A percentile compares a stretch with the other conserved stretches of the same genome.
These are phyloP conservation scores for Ceratobasidium sp. DNA, from an alignment of 1,284 basidiomycete species.

Conservation along the genomic window DNA sequence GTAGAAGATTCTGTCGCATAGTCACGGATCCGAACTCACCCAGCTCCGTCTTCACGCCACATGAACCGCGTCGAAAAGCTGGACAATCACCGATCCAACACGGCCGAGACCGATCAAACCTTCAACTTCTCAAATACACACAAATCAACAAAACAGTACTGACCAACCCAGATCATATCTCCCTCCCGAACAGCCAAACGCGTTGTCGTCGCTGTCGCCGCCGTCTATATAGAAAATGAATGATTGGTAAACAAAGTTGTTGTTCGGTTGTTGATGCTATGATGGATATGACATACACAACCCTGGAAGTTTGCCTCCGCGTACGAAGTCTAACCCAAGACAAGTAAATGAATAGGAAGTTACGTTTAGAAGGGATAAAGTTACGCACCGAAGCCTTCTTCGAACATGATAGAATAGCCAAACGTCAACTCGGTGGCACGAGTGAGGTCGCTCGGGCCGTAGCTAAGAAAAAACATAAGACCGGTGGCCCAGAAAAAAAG, in stretches of 20 bases:
- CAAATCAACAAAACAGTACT: slow-evolving; percentile 16
- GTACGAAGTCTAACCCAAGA: slow-evolving; percentile 26
- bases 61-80: slow-evolving; percentile 42
- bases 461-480: slow-evolving; percentile 14
- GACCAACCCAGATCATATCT: neutral
- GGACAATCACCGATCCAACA: neutral
- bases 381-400: slow-evolving; percentile 28
- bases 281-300: slow-evolving; percentile 15
- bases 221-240: slow-evolving; percentile 18
- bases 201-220: slow-evolving; percentile 28
- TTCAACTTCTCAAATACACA: neutral
- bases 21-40: neutral
- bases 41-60: slow-evolving; percentile 35
- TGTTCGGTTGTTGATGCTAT: neutral
- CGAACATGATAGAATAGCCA: slow-evolving; percentile 37
- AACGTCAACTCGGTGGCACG: slow-evolving; percentile 25
- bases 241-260: neutral
- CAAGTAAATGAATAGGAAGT: neutral
- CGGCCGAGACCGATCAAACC: neutral
- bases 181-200: slow-evolving; percentile 30
- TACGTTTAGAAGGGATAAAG: neutral
- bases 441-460: slow-evolving; percentile 37
- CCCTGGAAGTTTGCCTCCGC: slow-evolving; percentile 43
- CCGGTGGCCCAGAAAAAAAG: neutral
- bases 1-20: neutral